Conservation (phyloP, 179 eudicot genomes). For the Patellifolia procumbens region DNA sequence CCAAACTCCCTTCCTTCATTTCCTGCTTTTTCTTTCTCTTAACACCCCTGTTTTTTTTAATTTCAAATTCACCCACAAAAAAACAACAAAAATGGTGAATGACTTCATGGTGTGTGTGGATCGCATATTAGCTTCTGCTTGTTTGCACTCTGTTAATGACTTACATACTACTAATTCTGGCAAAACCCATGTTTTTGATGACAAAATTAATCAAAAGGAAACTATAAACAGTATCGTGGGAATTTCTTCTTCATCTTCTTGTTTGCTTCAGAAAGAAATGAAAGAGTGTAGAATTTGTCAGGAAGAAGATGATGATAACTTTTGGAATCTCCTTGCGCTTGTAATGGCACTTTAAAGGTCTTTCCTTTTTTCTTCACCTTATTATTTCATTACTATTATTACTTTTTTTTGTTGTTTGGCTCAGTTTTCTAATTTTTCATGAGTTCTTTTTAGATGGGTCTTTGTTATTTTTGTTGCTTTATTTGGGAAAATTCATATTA, state of each 20-base stretch:
- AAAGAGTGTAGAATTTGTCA: conserved; percentile 91
- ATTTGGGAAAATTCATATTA: neutral
- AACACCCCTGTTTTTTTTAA: neutral
- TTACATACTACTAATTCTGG: conserved; percentile 18
- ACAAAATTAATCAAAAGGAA: conserved; percentile 11
- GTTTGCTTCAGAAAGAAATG: conserved; percentile 21
- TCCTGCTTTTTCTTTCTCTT: conserved; percentile 3
- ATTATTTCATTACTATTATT: neutral
- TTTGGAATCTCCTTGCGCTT: conserved; percentile 88
- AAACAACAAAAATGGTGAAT: conserved; percentile 46
- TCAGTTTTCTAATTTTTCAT: neutral
- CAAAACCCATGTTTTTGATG: neutral
- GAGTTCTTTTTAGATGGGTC: neutral
- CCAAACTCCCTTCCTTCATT: neutral
- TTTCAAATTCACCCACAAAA: neutral
- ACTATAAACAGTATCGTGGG: neutral
- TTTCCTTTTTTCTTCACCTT: neutral
- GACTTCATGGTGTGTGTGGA: conserved; percentile 72
- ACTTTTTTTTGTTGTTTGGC: neutral
- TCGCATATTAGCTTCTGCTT: conserved; percentile 47
- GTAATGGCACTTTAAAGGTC: conserved; percentile 94
- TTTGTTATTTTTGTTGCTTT: neutral
- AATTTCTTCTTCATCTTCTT: neutral
- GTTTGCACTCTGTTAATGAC: conserved; percentile 34
- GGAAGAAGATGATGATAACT: conserved; percentile 77